Conservation (phyloP, 805 yeast genomes). For the Suhomyces sp. region DNA sequence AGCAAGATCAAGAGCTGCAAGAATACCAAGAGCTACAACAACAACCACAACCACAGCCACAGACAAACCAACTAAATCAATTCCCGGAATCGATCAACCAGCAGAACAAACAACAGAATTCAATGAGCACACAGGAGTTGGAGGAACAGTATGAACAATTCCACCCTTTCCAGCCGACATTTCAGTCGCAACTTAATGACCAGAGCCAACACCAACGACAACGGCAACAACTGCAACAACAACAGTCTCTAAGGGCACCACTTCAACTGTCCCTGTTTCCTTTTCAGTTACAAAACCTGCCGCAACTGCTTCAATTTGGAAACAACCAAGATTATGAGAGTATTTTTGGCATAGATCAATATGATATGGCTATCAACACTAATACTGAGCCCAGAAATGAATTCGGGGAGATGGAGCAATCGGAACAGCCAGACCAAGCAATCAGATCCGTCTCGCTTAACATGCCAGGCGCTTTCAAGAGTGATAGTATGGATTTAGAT, state of each 20-base stretch:
- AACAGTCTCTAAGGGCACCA: too few species aligned
- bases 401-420: constrained; percentile 3
- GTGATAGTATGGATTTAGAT: constrained; percentile 34
- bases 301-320: constrained; percentile 2
- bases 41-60: constrained; percentile 2
- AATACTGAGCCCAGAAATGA: constrained; percentile 2
- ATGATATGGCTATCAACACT: constrained; percentile 1
- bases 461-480: constrained; percentile 31
- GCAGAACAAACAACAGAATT: too few species aligned
- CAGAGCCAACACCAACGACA: too few species aligned
- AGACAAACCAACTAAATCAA: neutral
- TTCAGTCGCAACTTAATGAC: neutral
- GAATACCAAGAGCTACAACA: constrained; percentile 4
- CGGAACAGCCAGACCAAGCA: neutral
- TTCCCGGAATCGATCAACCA: neutral
- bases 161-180: neutral
- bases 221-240: neutral
- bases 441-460: constrained; percentile 12
- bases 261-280: too few species aligned
- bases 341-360: constrained; percentile 8
- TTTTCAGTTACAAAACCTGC: constrained; percentile 2
- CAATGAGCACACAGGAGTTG: neutral
- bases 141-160: neutral
- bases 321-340: constrained; percentile 8
- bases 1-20: neutral